phyloP scores from a whole-genome alignment of 192 early-diverging fungal species.

The Coemansia sp. region DNA sequence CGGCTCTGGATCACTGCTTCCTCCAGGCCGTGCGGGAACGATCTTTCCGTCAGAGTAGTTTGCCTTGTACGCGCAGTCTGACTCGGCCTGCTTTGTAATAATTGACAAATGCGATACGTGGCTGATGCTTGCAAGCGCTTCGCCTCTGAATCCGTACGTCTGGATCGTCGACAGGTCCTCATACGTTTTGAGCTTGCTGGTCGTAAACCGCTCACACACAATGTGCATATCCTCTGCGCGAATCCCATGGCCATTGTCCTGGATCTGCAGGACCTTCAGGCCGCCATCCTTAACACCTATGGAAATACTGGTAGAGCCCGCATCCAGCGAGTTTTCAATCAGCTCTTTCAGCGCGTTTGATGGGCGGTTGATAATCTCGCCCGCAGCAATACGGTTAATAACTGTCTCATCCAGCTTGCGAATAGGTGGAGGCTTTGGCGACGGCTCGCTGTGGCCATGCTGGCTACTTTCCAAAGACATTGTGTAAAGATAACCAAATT shows the following conservation, averaged over 20 bases:
- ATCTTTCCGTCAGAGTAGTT: constrained; percentile 86
- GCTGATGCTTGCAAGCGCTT: constrained; percentile 94
- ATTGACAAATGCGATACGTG: constrained; percentile 93
- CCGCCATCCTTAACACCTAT: constrained; percentile 88
- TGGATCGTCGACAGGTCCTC: constrained; percentile 83
- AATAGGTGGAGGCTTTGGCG: constrained; percentile 58
- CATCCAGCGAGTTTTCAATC: constrained; percentile 95
- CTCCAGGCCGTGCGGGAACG: constrained; percentile 72
- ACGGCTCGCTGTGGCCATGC: neutral
- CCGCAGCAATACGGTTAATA: constrained; percentile 95
- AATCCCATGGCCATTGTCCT: constrained; percentile 95
- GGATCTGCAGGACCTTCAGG: constrained; percentile 89
- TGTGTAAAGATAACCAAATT: neutral
- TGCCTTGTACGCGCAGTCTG: constrained; percentile 75
- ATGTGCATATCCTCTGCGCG: constrained; percentile 84
- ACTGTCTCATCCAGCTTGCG: constrained; percentile 80
- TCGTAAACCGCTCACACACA: constrained; percentile 95
- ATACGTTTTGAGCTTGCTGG: constrained; percentile 83
- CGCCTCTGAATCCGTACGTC: constrained; percentile 96
- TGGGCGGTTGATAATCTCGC: constrained; percentile 96
- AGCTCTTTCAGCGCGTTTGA: constrained; percentile 96
- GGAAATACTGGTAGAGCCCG: constrained; percentile 81
- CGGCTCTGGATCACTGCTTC: constrained; percentile 77
- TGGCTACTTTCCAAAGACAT: constrained; percentile 1
- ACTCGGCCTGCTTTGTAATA: constrained; percentile 73